Evolutionary conservation across 441 rosid species (phyloP), one percentile per base, ranked within the genome.

Genomic region (Gossypium davidsonii): DNA sequence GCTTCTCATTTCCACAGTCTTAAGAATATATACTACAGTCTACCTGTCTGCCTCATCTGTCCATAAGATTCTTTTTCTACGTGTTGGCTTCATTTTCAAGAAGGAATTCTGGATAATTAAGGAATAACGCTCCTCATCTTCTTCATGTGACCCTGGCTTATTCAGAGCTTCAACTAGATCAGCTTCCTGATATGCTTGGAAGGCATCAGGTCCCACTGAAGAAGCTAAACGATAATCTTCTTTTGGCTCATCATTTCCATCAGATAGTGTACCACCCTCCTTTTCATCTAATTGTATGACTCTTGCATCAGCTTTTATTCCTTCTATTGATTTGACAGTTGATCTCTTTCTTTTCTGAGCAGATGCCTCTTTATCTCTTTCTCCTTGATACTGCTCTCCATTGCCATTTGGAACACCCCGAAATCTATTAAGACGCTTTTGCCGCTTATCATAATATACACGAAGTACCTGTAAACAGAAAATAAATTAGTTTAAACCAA

Each of bases 11-110:
- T 23, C 75, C 34, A 73, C 23, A 26, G 62, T 21, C 37, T 18
- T 74, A 51, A 73, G 48, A 67, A 20, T 21, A 53, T 21, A 14
- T 56, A 62, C 18, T 20, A 34, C 46, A 71, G 63, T 75, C 79
- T 85, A 93, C 99, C 93, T 93, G 81, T 96, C 99, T 3, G 87
- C 85, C 82, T 84, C 90, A 81, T 93, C 98, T 51, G 97, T 88
- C 99, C 99, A 96, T 20, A 62, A 74, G 81, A 84, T 91, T 79
- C 96, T 89, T 74, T 74, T 86, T 56, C 74, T 80, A 56, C 85
- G 90, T 72, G 78, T 78, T 75, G 82, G 78, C 79, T 81, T 82
- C 77, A 78, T 80, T 83, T 87, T 86, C 49, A 86, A 76, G 77
- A 70, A 76, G 76, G 90, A 81, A 72, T 69, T 69, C 74, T 66